Percentiles rank a stretch among this genome's conserved stretches.
Conservation (phyloP, 805 yeast genomes). For the Kazachstania africana region DNA sequence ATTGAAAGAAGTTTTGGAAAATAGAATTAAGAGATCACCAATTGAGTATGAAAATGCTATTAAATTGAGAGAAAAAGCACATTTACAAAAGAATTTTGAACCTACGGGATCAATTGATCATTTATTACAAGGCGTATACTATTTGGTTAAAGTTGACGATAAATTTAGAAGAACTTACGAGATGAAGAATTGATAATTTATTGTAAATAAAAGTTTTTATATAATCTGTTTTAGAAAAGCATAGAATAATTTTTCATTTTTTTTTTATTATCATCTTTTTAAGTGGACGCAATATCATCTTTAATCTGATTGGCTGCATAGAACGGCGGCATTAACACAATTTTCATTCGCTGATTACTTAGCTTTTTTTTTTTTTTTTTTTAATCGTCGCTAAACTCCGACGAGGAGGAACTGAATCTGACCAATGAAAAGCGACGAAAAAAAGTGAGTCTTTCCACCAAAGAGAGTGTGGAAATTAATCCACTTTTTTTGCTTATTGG, state of each 20-base stretch:
- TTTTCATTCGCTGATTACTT: no score
- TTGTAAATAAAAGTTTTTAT: background rate
- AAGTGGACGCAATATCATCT: no score
- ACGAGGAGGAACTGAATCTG: no score
- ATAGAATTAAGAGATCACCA: constrained; percentile 59
- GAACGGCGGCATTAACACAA: no score
- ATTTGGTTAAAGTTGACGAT: constrained; percentile 74
- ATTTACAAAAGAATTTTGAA: constrained; percentile 62
- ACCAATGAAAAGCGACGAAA: no score
- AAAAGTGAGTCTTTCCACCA: no score
- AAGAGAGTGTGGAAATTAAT: no score
- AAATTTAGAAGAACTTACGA: constrained; percentile 77
- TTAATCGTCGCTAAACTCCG: no score
- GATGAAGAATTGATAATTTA: constrained; percentile 43
- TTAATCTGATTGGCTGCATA: no score
- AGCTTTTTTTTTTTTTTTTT: no score
- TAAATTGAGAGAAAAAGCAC: constrained; percentile 79
- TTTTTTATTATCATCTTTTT: constrained; percentile 5
- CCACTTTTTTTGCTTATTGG: no score
- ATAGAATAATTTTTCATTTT: background rate
- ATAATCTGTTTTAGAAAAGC: background rate
- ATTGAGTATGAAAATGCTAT: constrained; percentile 72
- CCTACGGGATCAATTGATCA: constrained; percentile 73
- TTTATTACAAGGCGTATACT: constrained; percentile 67
- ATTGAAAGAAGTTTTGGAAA: constrained; percentile 51